A percentile compares a stretch with the other conserved stretches of the same genome.
phyloP scores from a whole-genome alignment of 352 stramenopile genomes.

The Phytophthora ramorum region DNA sequence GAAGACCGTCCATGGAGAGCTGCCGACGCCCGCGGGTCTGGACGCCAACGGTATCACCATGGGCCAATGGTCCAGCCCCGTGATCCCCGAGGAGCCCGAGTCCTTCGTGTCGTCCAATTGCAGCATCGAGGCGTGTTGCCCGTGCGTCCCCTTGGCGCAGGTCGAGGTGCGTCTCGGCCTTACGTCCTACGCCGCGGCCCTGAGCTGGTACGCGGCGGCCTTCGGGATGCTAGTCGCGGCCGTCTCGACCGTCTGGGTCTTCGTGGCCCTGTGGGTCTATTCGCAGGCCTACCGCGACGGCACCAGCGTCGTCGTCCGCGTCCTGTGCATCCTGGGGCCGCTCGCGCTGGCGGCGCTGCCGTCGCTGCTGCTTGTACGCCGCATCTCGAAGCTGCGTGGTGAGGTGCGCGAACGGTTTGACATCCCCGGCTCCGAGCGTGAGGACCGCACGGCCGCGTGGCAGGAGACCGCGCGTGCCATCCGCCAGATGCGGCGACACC shows the following conservation, averaged over 20 bases:
- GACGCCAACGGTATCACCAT: slow-evolving; percentile 37
- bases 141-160: slow-evolving; percentile 40
- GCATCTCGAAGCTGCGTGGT: slow-evolving; percentile 31
- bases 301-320: slow-evolving; percentile 11
- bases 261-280: slow-evolving; percentile 31
- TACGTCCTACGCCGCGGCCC: slow-evolving; percentile 27
- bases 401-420: slow-evolving; percentile 38
- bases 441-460: slow-evolving; percentile 45
- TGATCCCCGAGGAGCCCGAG: slow-evolving; percentile 34
- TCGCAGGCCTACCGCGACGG: slow-evolving; percentile 28
- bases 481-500: slow-evolving; percentile 44
- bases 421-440: slow-evolving; percentile 37
- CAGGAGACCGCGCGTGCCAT: slow-evolving; percentile 42
- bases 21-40: slow-evolving; percentile 11
- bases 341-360: slow-evolving; percentile 22
- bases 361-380: slow-evolving; percentile 31
- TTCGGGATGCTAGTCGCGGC: slow-evolving; percentile 21
- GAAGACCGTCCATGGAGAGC: slow-evolving; percentile 31
- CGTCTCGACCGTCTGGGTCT: slow-evolving; percentile 20
- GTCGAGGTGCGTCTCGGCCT: slow-evolving; percentile 38
- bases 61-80: slow-evolving; percentile 38
- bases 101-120: slow-evolving; percentile 29
- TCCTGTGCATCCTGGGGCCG: slow-evolving; percentile 20
- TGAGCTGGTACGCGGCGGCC: slow-evolving; percentile 28
- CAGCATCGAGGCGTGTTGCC: slow-evolving; percentile 38